Conservation (phyloP, 805 yeast genomes). For the Candida hungchunana region DNA sequence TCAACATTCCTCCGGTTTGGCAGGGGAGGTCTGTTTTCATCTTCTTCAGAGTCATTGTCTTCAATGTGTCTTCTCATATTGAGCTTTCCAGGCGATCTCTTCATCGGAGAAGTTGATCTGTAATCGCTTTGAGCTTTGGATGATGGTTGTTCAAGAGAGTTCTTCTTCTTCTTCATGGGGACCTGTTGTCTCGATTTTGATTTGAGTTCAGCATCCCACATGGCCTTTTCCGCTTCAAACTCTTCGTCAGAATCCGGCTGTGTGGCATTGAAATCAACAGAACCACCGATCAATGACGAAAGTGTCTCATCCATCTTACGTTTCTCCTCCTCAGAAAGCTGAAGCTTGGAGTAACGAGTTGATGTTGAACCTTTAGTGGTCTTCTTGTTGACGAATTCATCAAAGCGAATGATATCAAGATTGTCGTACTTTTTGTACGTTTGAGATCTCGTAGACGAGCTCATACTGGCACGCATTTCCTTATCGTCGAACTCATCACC, state of each 20-base stretch:
- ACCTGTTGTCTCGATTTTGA: too few relatives aligned
- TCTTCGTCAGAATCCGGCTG: too few relatives aligned
- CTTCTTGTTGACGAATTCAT: constrained; percentile 19
- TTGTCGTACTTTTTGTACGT: constrained; percentile 12
- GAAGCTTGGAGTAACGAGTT: constrained; percentile 20
- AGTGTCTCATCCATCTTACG: constrained; percentile 19
- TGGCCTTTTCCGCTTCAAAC: too few relatives aligned
- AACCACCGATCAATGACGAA: constrained; percentile 13
- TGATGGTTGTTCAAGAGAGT: background rate
- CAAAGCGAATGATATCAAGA: constrained; percentile 24
- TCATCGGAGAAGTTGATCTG: constrained; percentile 12
- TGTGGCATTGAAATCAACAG: background rate
- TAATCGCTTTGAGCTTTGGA: background rate
- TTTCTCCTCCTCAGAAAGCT: constrained; percentile 19
- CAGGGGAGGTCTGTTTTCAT: background rate
- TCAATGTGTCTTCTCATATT: constrained; percentile 5
- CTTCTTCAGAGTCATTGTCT: too few relatives aligned
- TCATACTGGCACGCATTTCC: background rate
- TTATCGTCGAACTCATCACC: background rate
- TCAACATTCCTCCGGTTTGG: background rate
- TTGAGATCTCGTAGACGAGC: constrained; percentile 2
- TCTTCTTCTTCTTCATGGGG: too few relatives aligned
- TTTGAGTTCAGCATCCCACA: too few relatives aligned
- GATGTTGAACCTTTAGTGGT: background rate
- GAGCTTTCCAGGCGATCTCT: constrained; percentile 20